phyloP scores from a whole-genome alignment of 345 rosid species.

The Gynandropsis gynandra region DNA sequence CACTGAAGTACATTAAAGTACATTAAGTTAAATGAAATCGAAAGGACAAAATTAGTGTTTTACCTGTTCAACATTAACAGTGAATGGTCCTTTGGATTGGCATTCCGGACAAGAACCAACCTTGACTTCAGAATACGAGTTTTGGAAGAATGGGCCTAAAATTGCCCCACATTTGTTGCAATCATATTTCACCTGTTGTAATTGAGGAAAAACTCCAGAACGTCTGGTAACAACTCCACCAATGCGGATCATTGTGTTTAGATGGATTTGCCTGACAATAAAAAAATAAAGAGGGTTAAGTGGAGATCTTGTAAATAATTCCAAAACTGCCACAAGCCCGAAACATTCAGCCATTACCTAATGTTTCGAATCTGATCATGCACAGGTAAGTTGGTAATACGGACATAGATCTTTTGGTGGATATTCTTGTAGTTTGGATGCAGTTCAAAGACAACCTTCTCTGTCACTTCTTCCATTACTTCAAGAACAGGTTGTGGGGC shows the following conservation, averaged over 20 bases:
- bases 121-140: conserved; percentile 95
- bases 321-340: not conserved
- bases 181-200: conserved; percentile 97
- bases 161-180: conserved; percentile 91
- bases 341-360: conserved; percentile 38
- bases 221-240: conserved; percentile 98
- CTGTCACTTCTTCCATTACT: conserved; percentile 90
- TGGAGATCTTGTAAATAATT: not conserved
- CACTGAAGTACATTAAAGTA: not conserved
- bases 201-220: conserved; percentile 95
- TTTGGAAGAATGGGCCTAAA: conserved; percentile 92
- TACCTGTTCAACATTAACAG: conserved; percentile 93
- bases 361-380: conserved; percentile 94
- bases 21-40: not conserved
- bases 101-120: conserved; percentile 99
- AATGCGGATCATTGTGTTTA: conserved; percentile 95
- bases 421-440: conserved; percentile 86
- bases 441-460: conserved; percentile 70
- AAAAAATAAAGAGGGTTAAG: conserved; percentile 12
- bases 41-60: conserved; percentile 9
- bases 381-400: conserved; percentile 78
- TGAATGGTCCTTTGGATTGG: conserved; percentile 96
- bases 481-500: conserved; percentile 96
- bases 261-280: conserved; percentile 77
- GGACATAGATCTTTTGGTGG: conserved; percentile 81